Evolutionary conservation across 202 grass and related monocot species (phyloP).

Genomic region (Saccharum hybrid): DNA sequence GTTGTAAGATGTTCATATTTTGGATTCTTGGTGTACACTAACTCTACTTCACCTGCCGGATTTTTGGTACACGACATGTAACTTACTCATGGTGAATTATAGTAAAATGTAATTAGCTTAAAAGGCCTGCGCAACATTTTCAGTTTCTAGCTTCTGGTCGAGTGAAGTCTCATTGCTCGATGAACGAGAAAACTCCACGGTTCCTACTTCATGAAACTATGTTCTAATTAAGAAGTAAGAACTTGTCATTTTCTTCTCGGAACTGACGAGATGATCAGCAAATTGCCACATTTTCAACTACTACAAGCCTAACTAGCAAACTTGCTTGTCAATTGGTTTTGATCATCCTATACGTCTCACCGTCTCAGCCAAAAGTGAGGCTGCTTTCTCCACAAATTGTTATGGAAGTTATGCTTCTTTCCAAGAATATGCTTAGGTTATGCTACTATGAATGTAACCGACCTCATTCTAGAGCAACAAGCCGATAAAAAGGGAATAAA

Average conservation of each 20-base stretch:
- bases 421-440: neutral
- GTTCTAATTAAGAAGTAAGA: neutral
- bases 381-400: neutral
- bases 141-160: too few species aligned
- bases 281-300: neutral
- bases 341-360: neutral
- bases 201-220: too few species aligned
- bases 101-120: slow-evolving; percentile 58
- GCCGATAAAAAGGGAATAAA: neutral
- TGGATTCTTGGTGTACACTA: slow-evolving; percentile 53
- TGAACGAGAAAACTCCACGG: neutral
- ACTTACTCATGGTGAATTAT: slow-evolving; percentile 51
- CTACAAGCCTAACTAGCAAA: neutral
- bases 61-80: slow-evolving; percentile 48
- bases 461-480: neutral
- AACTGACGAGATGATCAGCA: neutral
- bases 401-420: neutral
- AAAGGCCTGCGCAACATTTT: neutral
- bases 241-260: neutral
- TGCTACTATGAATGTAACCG: neutral
- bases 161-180: neutral
- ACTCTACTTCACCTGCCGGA: slow-evolving; percentile 35
- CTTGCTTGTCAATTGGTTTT: neutral
- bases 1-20: slow-evolving; percentile 67
- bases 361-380: neutral